A percentile compares a stretch with the other conserved stretches of the same genome.
These are phyloP conservation scores for Boletellus sp. DNA, from an alignment of 768 basidiomycete species.

Conservation along the genomic window DNA sequence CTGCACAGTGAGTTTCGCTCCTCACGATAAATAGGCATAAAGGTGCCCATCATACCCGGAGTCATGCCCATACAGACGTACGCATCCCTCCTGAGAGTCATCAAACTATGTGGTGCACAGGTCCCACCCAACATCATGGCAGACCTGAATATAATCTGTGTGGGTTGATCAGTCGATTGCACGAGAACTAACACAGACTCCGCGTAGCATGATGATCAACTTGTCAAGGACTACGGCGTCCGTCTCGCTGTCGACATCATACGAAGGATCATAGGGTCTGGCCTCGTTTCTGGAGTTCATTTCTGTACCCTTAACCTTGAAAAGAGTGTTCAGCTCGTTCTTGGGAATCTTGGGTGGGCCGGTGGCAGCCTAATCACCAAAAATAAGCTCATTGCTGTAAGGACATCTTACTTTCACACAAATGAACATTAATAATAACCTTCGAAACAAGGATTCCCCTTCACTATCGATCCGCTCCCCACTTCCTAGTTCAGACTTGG, in stretches of 20 bases:
- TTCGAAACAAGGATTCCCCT: constrained; percentile 37
- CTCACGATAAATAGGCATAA: constrained; percentile 61
- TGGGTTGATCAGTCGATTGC: constrained; percentile 32
- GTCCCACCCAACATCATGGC: constrained; percentile 67
- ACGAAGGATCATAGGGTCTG: constrained; percentile 48
- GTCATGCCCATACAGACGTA: constrained; percentile 99
- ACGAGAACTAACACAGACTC: background rate
- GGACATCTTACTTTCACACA: constrained; percentile 13
- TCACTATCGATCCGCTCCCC: constrained; percentile 29
- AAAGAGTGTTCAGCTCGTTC: constrained; percentile 83
- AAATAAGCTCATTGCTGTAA: constrained; percentile 69
- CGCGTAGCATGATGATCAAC: constrained; percentile 83
- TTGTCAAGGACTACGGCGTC: constrained; percentile 94
- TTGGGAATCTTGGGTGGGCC: constrained; percentile 79
- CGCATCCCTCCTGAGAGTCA: constrained; percentile 86
- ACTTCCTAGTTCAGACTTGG: constrained; percentile 33
- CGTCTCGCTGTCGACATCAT: constrained; percentile 81
- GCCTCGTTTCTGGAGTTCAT: constrained; percentile 72
- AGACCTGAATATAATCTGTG: constrained; percentile 73
- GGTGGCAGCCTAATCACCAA: constrained; percentile 38
- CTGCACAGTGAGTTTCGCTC: background rate
- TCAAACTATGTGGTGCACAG: constrained; percentile 79
- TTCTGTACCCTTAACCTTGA: constrained; percentile 97
- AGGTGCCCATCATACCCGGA: constrained; percentile 87
- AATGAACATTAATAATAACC: background rate